Evolutionary conservation across 2,329 filamentous ascomycete genomes (phyloP), one percentile per base, ranked within the genome.

Genomic region (Arthrobotrys musiformis): DNA sequence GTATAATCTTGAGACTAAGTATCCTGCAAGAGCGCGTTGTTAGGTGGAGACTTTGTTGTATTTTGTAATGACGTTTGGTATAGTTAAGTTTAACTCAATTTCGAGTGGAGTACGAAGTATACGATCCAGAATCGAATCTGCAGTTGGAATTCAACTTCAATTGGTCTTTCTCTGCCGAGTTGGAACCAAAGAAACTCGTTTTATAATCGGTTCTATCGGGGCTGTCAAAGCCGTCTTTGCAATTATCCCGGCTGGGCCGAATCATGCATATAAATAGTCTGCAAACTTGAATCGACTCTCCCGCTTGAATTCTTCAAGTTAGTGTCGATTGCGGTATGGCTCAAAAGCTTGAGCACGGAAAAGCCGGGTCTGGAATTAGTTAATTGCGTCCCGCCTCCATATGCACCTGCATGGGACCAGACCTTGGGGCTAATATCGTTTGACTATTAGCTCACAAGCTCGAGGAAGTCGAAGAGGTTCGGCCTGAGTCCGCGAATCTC

Each of bases 1-100:
- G n/a, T n/a, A n/a, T n/a, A n/a, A n/a, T n/a, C n/a, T n/a, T n/a
- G n/a, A n/a, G n/a, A n/a, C n/a, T n/a, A n/a, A n/a, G 8, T 7
- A 28, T 26, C 2, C 44, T 26, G 44, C 13, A 28, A 2, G 15
- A 3, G 13, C 30, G 48, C 19, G 54, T 58, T 58, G 54, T 58
- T 37, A 8, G n/a, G 54, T n/a, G 54, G 54, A 40, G 54, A n/a
- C n/a, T 6, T n/a, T 58, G 54, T 58, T 58, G 54, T 58, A 58
- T 58, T 58, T 58, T 40, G 54, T 0, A 58, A 58, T 58, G 54
- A 58, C 54, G 54, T 58, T 13, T 37, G 6, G n/a, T 8, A 4
- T 8, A 4, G 19, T n/a, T 42, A 19, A 37, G 11, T 37, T 13
- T 11, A 37, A 37, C 13, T 37, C 33, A 9, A 37, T 37, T 37